These are phyloP conservation scores for Apostasia shenzhenica DNA, from an alignment of 106 monocot species.

Conservation along the genomic window DNA sequence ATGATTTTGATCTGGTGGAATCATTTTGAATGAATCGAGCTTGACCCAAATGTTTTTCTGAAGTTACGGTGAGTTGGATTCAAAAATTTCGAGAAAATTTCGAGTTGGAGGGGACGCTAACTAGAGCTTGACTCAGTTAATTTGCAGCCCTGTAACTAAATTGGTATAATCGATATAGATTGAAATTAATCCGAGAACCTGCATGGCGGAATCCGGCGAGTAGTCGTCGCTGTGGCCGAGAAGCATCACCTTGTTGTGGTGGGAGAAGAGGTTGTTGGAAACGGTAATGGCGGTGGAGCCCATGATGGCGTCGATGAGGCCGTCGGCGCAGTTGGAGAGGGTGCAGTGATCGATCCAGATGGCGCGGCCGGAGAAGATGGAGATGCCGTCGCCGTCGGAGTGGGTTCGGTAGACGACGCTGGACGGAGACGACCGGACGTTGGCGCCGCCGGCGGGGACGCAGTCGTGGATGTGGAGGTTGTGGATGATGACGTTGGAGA, in stretches of 20 bases:
- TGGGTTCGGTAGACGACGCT: constrained; percentile 28
- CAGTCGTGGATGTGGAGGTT: constrained; percentile 61
- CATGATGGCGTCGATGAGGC: constrained; percentile 67
- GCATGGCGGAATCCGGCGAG: constrained; percentile 41
- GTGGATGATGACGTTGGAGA: constrained; percentile 75
- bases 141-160: no score
- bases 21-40: no score
- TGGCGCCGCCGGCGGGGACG: constrained; percentile 49
- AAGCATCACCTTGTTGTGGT: constrained; percentile 74
- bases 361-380: constrained; percentile 29
- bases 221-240: constrained; percentile 58
- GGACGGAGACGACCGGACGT: constrained; percentile 52
- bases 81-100: no score
- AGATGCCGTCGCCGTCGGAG: constrained; percentile 75
- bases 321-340: constrained; percentile 57
- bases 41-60: no score
- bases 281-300: constrained; percentile 68
- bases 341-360: constrained; percentile 76
- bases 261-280: constrained; percentile 55
- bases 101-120: no score
- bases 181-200: neutral
- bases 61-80: no score
- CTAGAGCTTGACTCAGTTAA: no score
- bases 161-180: no score
- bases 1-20: no score